phyloP scores from a whole-genome alignment of 2,329 filamentous ascomycete genomes.

The Cladophialophora bantiana region DNA sequence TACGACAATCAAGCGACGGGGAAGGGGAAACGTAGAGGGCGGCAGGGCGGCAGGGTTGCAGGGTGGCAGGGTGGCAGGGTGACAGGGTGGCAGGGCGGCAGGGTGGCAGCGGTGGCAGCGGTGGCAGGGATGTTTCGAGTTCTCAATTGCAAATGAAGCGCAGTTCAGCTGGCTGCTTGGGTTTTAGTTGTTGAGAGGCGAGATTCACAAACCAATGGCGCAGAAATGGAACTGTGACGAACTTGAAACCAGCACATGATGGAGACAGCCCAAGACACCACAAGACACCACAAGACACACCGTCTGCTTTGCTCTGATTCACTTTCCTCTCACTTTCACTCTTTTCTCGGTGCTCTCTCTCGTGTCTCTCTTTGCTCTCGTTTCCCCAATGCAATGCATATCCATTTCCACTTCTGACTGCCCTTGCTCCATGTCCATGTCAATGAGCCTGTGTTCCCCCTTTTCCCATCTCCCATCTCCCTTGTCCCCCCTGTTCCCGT shows the following conservation, averaged over 20 bases:
- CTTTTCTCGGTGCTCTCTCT: no score
- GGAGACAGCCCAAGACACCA: not conserved
- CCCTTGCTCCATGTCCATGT: not conserved
- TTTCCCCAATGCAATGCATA: not conserved
- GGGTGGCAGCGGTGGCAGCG: no score
- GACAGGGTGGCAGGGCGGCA: no score
- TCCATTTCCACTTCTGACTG: not conserved
- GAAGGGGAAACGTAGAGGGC: not conserved
- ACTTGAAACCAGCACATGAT: not conserved
- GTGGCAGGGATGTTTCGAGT: not conserved
- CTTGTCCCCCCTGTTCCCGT: no score
- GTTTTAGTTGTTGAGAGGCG: not conserved
- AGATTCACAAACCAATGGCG: not conserved
- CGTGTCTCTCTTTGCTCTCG: no score
- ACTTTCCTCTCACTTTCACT: no score
- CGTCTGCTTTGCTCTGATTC: no score
- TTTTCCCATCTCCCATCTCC: not conserved
- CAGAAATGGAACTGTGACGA: not conserved
- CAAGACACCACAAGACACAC: no score
- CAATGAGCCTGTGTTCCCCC: not conserved
- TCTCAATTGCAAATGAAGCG: not conserved
- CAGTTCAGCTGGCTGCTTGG: not conserved
- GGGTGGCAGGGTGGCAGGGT: no score
- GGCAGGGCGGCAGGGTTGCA: not conserved
- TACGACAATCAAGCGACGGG: conserved; percentile 6